These are phyloP conservation scores for Byssoonygena ceratinophila DNA, from an alignment of 2,329 filamentous ascomycete species.

Conservation along the genomic window DNA sequence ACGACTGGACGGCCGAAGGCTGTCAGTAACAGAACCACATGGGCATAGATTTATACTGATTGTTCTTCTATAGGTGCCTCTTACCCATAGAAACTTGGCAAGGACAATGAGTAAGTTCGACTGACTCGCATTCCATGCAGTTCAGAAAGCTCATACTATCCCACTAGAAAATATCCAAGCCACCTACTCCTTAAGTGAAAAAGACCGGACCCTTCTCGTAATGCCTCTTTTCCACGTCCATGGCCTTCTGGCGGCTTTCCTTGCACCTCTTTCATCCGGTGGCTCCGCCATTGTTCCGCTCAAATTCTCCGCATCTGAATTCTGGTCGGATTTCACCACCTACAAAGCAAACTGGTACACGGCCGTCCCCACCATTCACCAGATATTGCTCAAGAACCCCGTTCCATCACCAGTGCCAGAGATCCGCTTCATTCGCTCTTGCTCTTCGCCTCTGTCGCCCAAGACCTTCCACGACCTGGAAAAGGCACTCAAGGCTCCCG, in stretches of 20 bases:
- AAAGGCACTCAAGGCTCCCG: conserved; percentile 62
- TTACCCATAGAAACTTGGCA: conserved; percentile 71
- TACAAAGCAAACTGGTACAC: conserved; percentile 84
- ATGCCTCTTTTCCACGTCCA: conserved; percentile 91
- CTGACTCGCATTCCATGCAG: too few relatives aligned
- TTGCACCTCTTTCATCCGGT: conserved; percentile 63
- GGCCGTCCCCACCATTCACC: conserved; percentile 84
- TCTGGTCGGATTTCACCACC: conserved; percentile 66
- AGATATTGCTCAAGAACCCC: conserved; percentile 69
- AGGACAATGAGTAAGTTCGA: conserved; percentile 58
- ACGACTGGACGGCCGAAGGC: conserved; percentile 80
- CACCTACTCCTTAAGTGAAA: conserved; percentile 60
- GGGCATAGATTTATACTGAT: conserved; percentile 3
- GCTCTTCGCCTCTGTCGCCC: conserved; percentile 71
- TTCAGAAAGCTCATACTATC: background rate
- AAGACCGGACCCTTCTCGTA: conserved; percentile 72
- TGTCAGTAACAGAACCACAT: conserved; percentile 37
- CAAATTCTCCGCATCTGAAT: conserved; percentile 71
- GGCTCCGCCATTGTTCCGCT: conserved; percentile 69
- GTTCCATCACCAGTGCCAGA: conserved; percentile 55
- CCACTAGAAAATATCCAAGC: conserved; percentile 58
- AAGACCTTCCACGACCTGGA: conserved; percentile 74
- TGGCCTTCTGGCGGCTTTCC: conserved; percentile 71
- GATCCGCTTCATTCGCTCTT: conserved; percentile 81
- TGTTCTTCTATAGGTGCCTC: conserved; percentile 47